phyloP scores from a whole-genome alignment of 1,139 yeast genomes.

The Debaryomyces nepalensis region DNA sequence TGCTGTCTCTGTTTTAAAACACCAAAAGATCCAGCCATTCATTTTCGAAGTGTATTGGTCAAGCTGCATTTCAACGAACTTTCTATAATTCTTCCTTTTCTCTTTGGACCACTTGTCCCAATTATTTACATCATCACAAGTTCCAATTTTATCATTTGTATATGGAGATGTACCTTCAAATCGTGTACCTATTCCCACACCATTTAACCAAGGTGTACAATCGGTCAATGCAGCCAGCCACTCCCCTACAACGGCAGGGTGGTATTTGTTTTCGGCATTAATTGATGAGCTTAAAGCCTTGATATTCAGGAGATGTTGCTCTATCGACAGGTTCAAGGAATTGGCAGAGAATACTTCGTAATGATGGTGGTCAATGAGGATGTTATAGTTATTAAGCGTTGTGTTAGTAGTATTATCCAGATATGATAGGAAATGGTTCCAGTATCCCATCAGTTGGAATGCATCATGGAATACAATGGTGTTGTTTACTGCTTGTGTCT shows the following conservation, averaged over 20 bases:
- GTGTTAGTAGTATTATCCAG: slow-evolving; percentile 16
- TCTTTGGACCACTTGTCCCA: slow-evolving; percentile 41
- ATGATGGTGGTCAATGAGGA: slow-evolving; percentile 67
- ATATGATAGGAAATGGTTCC: slow-evolving; percentile 51
- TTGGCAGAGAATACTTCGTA: slow-evolving; percentile 59
- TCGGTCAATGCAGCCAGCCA: slow-evolving; percentile 70
- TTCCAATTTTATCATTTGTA: slow-evolving; percentile 38
- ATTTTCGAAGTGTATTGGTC: slow-evolving; percentile 31
- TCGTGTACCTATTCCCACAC: slow-evolving; percentile 62
- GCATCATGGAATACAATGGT: slow-evolving; percentile 66
- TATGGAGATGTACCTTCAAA: slow-evolving; percentile 54
- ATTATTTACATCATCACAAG: slow-evolving; percentile 33
- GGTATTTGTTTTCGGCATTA: slow-evolving; percentile 40
- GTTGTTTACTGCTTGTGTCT: slow-evolving; percentile 38
- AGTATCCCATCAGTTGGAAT: slow-evolving; percentile 52
- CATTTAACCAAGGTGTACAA: slow-evolving; percentile 69
- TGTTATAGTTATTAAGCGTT: slow-evolving; percentile 36
- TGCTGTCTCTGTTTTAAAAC: slow-evolving; percentile 65
- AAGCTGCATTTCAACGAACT: slow-evolving; percentile 46
- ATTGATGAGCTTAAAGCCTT: slow-evolving; percentile 42
- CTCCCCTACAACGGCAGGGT: slow-evolving; percentile 63
- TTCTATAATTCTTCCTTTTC: slow-evolving; percentile 52
- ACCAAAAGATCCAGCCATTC: slow-evolving; percentile 72
- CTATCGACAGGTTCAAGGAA: slow-evolving; percentile 42
- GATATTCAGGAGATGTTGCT: slow-evolving; percentile 44